Base-by-base conservation (phyloP, 305 asterid species). In the Rubia peregrina region DNA sequence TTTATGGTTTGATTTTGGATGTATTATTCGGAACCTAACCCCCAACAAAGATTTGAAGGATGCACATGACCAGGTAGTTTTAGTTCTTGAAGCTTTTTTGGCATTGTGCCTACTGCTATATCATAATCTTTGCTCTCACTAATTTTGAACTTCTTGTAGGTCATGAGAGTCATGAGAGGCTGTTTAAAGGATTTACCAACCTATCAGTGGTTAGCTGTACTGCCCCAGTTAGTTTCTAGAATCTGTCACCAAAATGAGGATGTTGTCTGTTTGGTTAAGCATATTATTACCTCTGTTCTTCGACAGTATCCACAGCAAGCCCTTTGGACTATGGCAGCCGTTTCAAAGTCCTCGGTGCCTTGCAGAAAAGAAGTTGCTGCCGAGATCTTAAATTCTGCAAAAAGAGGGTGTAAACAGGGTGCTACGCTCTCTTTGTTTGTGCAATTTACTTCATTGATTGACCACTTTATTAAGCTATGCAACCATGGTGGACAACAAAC, bases 321-420 rank as follows among this genome's bases (percentile, higher is more conserved):
- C 73, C 96, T 94, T 74, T 94, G 99, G 99, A 94, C 88, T 22
- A 91, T 94, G 96, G 99, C 97, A 78, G 97, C 99, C 71, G 99
- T 94, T 72, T 85, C 99, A 75, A 94, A 94, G 83, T 94, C 99
- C 40, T 79, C 96, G 11, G 97, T 94, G 83, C 73, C 93, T 78
- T 88, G 96, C 17, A 88, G 99, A 76, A 87, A 84, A 83, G 95
- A 87, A 49, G 97, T 97, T 80, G 99, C 97, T 69, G 89, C 97
- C 19, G 99, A 94, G 96, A 94, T 94, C 75, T 87, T 94, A 78
- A 87, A 91, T 80, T 95, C 96, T 75, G 99, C 97, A 73, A 85
- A 80, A 81, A 86, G 77, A 80, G 93, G 91, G 79, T 82, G 93
- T 67, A 73, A 53, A 77, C 88, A 85, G 78, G 90, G 86, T 73